Evolutionary conservation across 2,329 filamentous ascomycete species (phyloP).

Genomic region (Colletotrichum sp.): DNA sequence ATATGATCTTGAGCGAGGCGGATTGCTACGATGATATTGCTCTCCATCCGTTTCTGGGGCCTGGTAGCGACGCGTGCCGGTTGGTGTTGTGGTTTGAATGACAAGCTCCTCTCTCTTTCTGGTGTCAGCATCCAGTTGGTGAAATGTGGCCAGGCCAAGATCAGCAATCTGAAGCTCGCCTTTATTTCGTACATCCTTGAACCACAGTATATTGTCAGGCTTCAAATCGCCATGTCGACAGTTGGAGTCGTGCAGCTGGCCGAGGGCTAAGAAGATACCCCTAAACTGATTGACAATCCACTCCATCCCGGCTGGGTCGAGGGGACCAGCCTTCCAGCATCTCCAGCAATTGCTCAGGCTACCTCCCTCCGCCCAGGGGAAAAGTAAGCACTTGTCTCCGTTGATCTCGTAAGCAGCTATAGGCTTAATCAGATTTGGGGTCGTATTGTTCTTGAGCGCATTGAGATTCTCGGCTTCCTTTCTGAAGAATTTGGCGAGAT

Average conservation of each 20-base stretch:
- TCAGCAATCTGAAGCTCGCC: constrained; percentile 7
- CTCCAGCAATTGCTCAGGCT: background rate
- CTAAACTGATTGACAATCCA: background rate
- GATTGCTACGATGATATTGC: background rate
- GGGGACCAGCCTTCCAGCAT: background rate
- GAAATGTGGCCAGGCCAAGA: background rate
- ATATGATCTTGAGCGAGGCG: background rate
- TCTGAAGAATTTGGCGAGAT: background rate
- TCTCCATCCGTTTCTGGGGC: background rate
- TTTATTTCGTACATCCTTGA: background rate
- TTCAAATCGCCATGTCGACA: constrained; percentile 8
- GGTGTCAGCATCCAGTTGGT: background rate
- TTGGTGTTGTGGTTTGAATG: background rate
- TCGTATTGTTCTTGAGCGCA: background rate
- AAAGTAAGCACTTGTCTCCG: background rate
- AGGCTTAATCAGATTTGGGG: background rate
- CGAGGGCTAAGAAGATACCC: background rate
- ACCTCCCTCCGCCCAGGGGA: background rate
- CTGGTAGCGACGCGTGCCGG: background rate
- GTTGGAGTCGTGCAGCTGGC: background rate
- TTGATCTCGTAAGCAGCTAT: background rate
- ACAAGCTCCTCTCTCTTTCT: background rate
- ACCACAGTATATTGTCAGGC: constrained; percentile 6
- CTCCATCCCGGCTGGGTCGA: background rate
- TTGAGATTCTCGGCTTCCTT: background rate